Evolutionary conservation across 371 early-diverging fungal species (phyloP).

Genomic region (Lichtheimia ornata): DNA sequence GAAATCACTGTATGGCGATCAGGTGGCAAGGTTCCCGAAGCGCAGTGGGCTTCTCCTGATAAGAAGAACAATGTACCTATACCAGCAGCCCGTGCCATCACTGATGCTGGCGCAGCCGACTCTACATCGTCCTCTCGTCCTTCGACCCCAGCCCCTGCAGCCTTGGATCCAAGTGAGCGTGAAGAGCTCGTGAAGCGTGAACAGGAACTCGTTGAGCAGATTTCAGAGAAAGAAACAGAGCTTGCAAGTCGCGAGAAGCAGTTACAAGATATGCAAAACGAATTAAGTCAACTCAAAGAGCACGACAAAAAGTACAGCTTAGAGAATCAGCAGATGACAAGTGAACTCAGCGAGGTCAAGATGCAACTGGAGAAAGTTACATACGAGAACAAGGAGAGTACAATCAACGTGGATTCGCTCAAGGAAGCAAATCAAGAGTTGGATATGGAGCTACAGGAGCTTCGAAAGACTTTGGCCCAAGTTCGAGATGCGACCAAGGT

Average conservation of each 20-base stretch:
- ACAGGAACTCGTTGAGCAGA: constrained; percentile 86
- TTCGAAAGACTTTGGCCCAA: constrained; percentile 62
- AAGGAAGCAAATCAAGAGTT: constrained; percentile 82
- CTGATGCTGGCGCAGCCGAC: neutral
- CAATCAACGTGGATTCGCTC: constrained; percentile 79
- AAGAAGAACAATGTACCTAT: constrained; percentile 50
- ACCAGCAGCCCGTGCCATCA: constrained; percentile 46
- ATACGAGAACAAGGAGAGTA: constrained; percentile 84
- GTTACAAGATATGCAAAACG: constrained; percentile 59
- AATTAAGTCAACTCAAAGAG: constrained; percentile 64
- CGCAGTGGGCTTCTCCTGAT: constrained; percentile 73
- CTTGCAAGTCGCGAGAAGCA: constrained; percentile 54
- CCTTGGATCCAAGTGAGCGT: constrained; percentile 80
- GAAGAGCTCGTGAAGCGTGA: constrained; percentile 91
- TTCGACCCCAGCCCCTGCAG: constrained; percentile 69
- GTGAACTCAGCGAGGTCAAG: constrained; percentile 70
- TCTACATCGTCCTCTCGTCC: constrained; percentile 44
- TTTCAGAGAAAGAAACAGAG: constrained; percentile 83
- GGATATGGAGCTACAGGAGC: constrained; percentile 61
- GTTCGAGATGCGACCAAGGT: constrained; percentile 64
- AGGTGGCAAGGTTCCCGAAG: constrained; percentile 72
- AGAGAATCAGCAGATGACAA: constrained; percentile 73
- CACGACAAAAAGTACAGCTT: constrained; percentile 51
- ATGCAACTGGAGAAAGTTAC: constrained; percentile 82
- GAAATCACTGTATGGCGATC: constrained; percentile 88